Conservation (phyloP, 148 eudicot species). For the Persicaria maculosa region DNA sequence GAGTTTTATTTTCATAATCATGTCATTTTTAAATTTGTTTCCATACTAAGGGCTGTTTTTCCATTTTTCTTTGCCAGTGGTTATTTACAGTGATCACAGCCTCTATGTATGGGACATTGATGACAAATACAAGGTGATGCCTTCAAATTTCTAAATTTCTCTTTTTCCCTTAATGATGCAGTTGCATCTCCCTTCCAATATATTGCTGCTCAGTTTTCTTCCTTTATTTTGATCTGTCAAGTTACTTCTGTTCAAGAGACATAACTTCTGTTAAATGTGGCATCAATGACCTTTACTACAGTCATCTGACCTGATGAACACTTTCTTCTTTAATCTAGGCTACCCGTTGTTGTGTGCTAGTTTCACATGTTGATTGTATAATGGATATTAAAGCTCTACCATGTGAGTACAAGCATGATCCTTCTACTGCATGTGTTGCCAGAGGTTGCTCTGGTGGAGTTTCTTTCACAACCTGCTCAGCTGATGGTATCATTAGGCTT, state of each 20-base stretch:
- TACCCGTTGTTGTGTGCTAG: conserved; percentile 43
- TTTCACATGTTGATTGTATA: conserved; percentile 51
- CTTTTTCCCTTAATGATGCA: not conserved
- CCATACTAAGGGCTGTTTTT: not conserved
- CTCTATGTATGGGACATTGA: conserved; percentile 49
- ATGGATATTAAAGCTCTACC: conserved; percentile 46
- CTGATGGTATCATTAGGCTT: conserved; percentile 47
- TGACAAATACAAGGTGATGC: conserved; percentile 38
- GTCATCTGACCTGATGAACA: conserved; percentile 4
- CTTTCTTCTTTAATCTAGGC: conserved; percentile 30
- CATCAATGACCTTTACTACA: not conserved
- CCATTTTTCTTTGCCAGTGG: conserved; percentile 32
- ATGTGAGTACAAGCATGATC: conserved; percentile 44
- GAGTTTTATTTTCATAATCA: not conserved
- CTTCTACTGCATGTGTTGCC: conserved; percentile 43
- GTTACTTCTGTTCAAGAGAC: not conserved
- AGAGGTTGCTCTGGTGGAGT: conserved; percentile 53
- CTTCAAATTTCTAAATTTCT: conserved; percentile 11
- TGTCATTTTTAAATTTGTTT: not conserved
- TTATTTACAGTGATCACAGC: conserved; percentile 46
- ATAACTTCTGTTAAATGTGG: not conserved
- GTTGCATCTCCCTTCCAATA: not conserved
- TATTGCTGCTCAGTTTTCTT: not conserved
- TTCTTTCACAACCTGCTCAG: conserved; percentile 63
- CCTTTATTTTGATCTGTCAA: not conserved